These are phyloP conservation scores for Daedaleopsis nitida DNA, from an alignment of 768 basidiomycete genomes.

Conservation along the genomic window DNA sequence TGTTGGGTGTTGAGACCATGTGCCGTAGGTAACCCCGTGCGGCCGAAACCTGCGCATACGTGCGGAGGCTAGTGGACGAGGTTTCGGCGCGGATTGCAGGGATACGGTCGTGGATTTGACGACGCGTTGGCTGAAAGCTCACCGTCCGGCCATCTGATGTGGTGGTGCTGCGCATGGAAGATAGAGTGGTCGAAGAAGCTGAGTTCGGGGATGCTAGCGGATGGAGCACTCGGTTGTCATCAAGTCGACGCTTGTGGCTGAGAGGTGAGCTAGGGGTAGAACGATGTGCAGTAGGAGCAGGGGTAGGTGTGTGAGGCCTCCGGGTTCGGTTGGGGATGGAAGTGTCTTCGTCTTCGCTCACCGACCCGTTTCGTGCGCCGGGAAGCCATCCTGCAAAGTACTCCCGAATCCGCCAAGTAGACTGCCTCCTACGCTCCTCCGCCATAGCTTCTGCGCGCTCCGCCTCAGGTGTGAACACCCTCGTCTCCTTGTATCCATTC, in stretches of 20 bases:
- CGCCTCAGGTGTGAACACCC: slow-evolving; percentile 84
- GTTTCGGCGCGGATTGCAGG: slow-evolving; percentile 20
- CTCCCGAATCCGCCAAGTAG: slow-evolving; percentile 46
- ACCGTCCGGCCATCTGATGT: slow-evolving; percentile 18
- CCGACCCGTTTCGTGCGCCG: slow-evolving; percentile 22
- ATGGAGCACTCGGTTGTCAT: not conserved
- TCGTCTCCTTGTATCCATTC: slow-evolving; percentile 91
- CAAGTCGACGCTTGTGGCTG: slow-evolving; percentile 8
- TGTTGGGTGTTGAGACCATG: slow-evolving; percentile 63
- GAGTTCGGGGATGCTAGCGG: slow-evolving; percentile 19
- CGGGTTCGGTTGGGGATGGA: not conserved
- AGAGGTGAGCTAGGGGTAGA: slow-evolving; percentile 22
- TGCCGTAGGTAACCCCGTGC: slow-evolving; percentile 74
- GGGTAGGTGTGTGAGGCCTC: not conserved
- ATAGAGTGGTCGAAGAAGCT: slow-evolving; percentile 19
- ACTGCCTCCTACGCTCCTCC: slow-evolving; percentile 29
- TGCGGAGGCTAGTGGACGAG: slow-evolving; percentile 22
- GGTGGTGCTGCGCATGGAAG: slow-evolving; percentile 16
- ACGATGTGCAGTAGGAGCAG: not conserved
- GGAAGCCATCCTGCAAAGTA: slow-evolving; percentile 68
- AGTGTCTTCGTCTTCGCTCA: slow-evolving; percentile 10
- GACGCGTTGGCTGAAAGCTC: slow-evolving; percentile 20
- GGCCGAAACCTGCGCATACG: slow-evolving; percentile 37
- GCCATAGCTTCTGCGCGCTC: slow-evolving; percentile 47
- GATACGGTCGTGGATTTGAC: slow-evolving; percentile 15